Base-by-base conservation (phyloP, 2,329 filamentous ascomycete genomes). In the Alternaria burnsii region DNA sequence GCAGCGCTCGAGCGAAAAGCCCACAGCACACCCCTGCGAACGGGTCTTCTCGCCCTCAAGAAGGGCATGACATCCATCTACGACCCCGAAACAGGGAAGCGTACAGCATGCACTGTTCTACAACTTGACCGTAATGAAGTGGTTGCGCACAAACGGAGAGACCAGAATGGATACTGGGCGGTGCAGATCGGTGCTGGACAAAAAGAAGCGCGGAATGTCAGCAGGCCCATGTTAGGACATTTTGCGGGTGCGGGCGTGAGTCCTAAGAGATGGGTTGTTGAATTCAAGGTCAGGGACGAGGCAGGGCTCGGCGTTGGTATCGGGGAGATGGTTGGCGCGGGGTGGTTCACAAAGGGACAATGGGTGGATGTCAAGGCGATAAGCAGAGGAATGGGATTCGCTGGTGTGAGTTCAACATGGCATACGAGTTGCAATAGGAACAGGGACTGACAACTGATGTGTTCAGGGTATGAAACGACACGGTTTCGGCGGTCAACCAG, bases 51-150 rank as follows among this genome's bases (percentile, higher is more conserved):
- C 47, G 93, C 91, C 12, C 86, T 89, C 76, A 99, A 99, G 82
- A 94, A 94, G 82, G 95, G 95, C 79, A 98, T 99, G 92, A 97
- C 93, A 43, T 94, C 91, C 61, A 82, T 97, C 67, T 98, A 91
- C 85, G 89, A 93, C 74, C 81, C 86, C 0, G 87, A 89, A 71
- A 91, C 91, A 26, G 91, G 92, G 70, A 86, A 86, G 66, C 89
- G 94, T 66, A 91, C 89, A 59, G 86, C 94, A 20, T 97, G 93
- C 83, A 99, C 95, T 14, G 91, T 99, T 54, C 86, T 99, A 58
- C 94, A 98, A 82, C 85, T 99, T 71, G 95, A 99, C 79, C 86
- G 92, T 71, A 93, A 96, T 62, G 91, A 98, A 81, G 93, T 97
- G 9, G 84, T 97, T 40, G 89, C 90, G 60, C 90, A 92, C 81